phyloP scores from a whole-genome alignment of 2,329 filamentous ascomycete genomes.

The Xylariaceae sp. region DNA sequence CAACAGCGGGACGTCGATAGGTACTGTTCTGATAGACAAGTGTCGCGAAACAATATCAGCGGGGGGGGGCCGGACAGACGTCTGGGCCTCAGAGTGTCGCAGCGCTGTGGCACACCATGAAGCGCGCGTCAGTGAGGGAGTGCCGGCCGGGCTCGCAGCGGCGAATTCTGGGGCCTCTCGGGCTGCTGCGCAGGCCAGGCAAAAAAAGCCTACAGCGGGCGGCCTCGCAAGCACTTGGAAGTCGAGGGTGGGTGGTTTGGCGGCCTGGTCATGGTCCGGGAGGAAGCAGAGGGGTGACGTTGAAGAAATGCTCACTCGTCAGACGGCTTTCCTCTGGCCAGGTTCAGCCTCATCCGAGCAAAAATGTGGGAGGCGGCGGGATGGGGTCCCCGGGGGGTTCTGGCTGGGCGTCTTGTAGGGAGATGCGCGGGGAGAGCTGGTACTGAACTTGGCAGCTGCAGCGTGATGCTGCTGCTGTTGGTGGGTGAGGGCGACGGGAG shows the following conservation, averaged over 20 bases:
- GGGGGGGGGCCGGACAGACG: no score
- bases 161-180: no score
- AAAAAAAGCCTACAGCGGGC: conserved; percentile 3
- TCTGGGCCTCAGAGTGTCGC: no score
- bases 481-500: conserved; percentile 9
- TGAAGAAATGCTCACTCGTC: conserved; percentile 14
- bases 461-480: not conserved
- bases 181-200: no score
- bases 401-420: conserved; percentile 2
- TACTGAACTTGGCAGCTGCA: not conserved
- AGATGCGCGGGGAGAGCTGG: not conserved
- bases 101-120: no score
- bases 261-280: conserved; percentile 7
- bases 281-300: conserved; percentile 17
- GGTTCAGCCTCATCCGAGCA: conserved; percentile 21
- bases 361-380: conserved; percentile 11
- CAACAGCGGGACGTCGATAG: no score
- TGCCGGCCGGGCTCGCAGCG: no score
- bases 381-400: conserved; percentile 3
- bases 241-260: conserved; percentile 2
- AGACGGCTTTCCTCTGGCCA: conserved; percentile 10
- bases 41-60: no score
- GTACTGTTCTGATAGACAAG: no score
- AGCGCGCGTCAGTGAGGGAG: conserved; percentile 1
- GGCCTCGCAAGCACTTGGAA: conserved; percentile 4